phyloP scores from a whole-genome alignment of 768 basidiomycete species.

The Leccinum rimulosum region DNA sequence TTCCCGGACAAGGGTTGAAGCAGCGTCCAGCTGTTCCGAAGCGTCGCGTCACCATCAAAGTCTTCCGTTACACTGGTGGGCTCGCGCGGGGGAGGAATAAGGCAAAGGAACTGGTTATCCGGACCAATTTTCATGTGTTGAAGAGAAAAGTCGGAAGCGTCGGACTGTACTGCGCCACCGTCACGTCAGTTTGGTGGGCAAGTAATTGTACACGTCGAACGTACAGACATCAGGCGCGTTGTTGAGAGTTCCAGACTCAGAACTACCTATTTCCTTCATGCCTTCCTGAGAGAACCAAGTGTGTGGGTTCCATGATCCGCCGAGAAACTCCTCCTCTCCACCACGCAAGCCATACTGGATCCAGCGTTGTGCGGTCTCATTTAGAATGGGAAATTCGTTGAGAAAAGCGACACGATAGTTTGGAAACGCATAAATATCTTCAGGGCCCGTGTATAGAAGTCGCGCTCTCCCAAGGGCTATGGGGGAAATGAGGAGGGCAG shows the following conservation, averaged over 20 bases:
- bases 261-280: conserved; percentile 61
- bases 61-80: conserved; percentile 47
- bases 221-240: conserved; percentile 34
- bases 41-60: conserved; percentile 56
- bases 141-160: conserved; percentile 47
- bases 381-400: conserved; percentile 70
- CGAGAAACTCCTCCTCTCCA: conserved; percentile 75
- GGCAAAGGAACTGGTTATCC: conserved; percentile 68
- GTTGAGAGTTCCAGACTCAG: conserved; percentile 36
- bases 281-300: conserved; percentile 37
- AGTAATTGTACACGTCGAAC: conserved; percentile 28
- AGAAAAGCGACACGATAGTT: conserved; percentile 80
- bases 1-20: conserved; percentile 75
- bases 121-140: conserved; percentile 76
- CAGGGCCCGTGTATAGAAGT: conserved; percentile 69
- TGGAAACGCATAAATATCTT: conserved; percentile 79
- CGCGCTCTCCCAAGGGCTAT: conserved; percentile 23
- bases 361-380: conserved; percentile 75
- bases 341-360: conserved; percentile 67
- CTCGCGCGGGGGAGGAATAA: conserved; percentile 66
- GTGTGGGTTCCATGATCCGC: conserved; percentile 52
- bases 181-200: conserved; percentile 13
- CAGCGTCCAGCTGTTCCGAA: conserved; percentile 78
- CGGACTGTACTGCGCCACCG: conserved; percentile 21
- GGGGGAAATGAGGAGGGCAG: conserved; percentile 18